Evolutionary conservation across 1,284 basidiomycete species (phyloP).

Genomic region (Moesziomyces aphidis): DNA sequence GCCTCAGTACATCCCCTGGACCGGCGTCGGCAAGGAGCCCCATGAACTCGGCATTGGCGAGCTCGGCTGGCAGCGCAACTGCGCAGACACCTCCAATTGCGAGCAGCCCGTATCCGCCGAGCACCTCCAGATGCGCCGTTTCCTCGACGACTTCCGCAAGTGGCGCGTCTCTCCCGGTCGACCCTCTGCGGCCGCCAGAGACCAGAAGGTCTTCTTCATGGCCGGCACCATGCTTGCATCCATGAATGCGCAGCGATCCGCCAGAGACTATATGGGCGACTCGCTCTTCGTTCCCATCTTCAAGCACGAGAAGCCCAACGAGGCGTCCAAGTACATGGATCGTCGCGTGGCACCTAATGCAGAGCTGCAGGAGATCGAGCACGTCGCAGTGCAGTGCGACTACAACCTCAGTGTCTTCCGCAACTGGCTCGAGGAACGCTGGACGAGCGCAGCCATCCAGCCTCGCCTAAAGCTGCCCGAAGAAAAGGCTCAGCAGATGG

Average conservation of each 20-base stretch:
- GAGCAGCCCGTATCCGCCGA: slow-evolving; percentile 29
- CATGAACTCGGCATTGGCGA: slow-evolving; percentile 32
- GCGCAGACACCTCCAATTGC: slow-evolving; percentile 3
- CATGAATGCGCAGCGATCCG: slow-evolving; percentile 10
- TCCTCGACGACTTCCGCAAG: slow-evolving; percentile 23
- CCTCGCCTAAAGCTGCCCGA: slow-evolving; percentile 19
- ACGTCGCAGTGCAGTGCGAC: slow-evolving; percentile 15
- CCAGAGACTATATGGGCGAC: slow-evolving; percentile 31
- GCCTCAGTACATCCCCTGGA: slow-evolving; percentile 38
- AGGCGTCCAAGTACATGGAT: slow-evolving; percentile 8
- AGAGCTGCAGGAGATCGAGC: slow-evolving; percentile 21
- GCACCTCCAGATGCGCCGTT: slow-evolving; percentile 40
- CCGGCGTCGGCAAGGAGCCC: slow-evolving; percentile 31
- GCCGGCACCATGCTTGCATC: slow-evolving; percentile 38
- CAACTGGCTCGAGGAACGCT: slow-evolving; percentile 29
- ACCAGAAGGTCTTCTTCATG: slow-evolving; percentile 28
- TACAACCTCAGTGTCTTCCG: slow-evolving; percentile 30
- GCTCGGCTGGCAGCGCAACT: slow-evolving; percentile 29
- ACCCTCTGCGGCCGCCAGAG: background rate
- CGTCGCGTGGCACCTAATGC: slow-evolving; percentile 1
- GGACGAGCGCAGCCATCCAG: slow-evolving; percentile 16
- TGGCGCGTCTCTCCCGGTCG: slow-evolving; percentile 32
- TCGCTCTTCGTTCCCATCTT: slow-evolving; percentile 28
- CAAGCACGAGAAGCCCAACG: slow-evolving; percentile 26
- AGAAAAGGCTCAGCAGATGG: slow-evolving; percentile 27